Conservation (phyloP, 2,329 filamentous ascomycete genomes). For the Xylariaceae sp. region DNA sequence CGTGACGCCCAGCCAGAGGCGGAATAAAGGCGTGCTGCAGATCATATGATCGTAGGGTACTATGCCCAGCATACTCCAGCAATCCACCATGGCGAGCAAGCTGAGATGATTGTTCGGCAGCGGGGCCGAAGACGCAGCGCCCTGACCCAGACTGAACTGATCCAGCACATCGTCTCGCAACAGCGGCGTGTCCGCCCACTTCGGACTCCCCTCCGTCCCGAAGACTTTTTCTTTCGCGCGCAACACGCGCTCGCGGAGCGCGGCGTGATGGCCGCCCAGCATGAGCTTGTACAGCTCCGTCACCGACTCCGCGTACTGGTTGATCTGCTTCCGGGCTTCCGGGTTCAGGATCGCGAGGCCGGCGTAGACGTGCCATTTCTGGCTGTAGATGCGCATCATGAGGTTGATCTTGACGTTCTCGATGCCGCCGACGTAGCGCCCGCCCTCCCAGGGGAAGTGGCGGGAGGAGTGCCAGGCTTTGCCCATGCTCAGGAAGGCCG, state of each 20-base stretch:
- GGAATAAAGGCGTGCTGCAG: slow-evolving; percentile 94
- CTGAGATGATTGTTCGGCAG: slow-evolving; percentile 91
- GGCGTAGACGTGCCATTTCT: slow-evolving; percentile 99
- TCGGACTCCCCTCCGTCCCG: slow-evolving; percentile 40
- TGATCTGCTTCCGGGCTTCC: slow-evolving; percentile 83
- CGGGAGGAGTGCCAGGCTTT: slow-evolving; percentile 93
- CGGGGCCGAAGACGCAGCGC: slow-evolving; percentile 31
- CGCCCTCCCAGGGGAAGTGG: slow-evolving; percentile 94
- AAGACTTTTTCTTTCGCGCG: slow-evolving; percentile 64
- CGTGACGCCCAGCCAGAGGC: slow-evolving; percentile 93
- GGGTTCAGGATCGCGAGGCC: slow-evolving; percentile 96
- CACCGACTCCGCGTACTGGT: slow-evolving; percentile 86
- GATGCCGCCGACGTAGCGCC: slow-evolving; percentile 93
- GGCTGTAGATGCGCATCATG: slow-evolving; percentile 91
- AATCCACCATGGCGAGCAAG: slow-evolving; percentile 94
- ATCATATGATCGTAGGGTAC: slow-evolving; percentile 99
- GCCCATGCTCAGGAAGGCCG: slow-evolving; percentile 95
- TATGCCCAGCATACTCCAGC: slow-evolving; percentile 90
- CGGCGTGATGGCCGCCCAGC: slow-evolving; percentile 74
- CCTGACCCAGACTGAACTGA: slow-evolving; percentile 70
- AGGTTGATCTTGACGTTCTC: slow-evolving; percentile 99
- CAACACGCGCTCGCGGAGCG: slow-evolving; percentile 67
- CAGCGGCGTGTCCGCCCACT: slow-evolving; percentile 59
- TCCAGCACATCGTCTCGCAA: slow-evolving; percentile 81
- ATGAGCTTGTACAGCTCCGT: slow-evolving; percentile 96